A percentile compares a stretch with the other conserved stretches of the same genome.
Conservation (phyloP, 2,329 filamentous ascomycete genomes). For the Trichoderma semiorbis region DNA sequence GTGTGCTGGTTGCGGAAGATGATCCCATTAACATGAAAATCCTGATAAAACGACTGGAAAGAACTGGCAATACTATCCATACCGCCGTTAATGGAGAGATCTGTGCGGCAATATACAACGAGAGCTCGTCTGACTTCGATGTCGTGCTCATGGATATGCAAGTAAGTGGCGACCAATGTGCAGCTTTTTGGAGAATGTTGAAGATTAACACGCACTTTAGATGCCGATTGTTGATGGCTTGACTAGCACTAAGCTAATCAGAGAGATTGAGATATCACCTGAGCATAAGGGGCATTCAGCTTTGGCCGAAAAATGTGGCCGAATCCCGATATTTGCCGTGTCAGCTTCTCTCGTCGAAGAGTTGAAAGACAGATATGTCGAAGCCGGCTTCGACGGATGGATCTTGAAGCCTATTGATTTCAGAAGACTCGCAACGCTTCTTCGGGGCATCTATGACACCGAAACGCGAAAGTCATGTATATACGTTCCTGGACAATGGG, state of each 20-base stretch:
- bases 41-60: conserved; percentile 74
- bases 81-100: conserved; percentile 82
- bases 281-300: conserved; percentile 51
- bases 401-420: conserved; percentile 88
- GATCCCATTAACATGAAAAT: conserved; percentile 85
- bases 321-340: conserved; percentile 80
- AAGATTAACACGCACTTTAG: conserved; percentile 43
- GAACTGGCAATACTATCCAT: conserved; percentile 66
- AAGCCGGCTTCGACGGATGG: conserved; percentile 85
- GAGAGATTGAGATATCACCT: conserved; percentile 61
- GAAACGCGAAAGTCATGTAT: conserved; percentile 57
- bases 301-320: conserved; percentile 57
- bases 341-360: conserved; percentile 77
- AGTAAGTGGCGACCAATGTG: conserved; percentile 45
- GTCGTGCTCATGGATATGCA: conserved; percentile 92
- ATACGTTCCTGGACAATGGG: conserved; percentile 73
- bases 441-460: conserved; percentile 65
- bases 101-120: conserved; percentile 68
- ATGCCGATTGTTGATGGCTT: conserved; percentile 92
- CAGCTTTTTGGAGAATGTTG: neutral
- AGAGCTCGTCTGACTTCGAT: conserved; percentile 63
- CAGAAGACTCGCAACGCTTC: conserved; percentile 63
- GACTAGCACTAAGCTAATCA: conserved; percentile 77
- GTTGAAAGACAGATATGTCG: conserved; percentile 65
- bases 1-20: conserved; percentile 79